These are phyloP conservation scores for Aureobasidium sp. DNA, from an alignment of 2,329 filamentous ascomycete genomes.

Conservation along the genomic window DNA sequence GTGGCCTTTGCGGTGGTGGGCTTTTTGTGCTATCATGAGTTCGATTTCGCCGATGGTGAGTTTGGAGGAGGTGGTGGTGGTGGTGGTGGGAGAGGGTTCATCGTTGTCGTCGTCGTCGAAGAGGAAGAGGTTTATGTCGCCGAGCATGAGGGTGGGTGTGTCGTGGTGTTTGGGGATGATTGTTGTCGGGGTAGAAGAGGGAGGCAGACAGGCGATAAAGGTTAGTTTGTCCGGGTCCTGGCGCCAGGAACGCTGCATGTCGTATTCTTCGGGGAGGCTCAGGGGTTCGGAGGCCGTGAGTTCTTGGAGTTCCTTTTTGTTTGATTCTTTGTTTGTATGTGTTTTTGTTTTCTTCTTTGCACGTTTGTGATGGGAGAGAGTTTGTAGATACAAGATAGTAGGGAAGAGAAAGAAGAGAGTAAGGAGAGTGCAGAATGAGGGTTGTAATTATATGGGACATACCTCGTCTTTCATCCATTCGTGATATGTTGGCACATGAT, in stretches of 20 bases:
- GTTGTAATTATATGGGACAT: slow-evolving; percentile 8
- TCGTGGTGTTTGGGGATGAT: slow-evolving; percentile 44
- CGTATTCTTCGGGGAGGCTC: slow-evolving; percentile 70
- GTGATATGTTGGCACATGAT: slow-evolving; percentile 78
- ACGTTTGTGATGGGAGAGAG: too few species aligned
- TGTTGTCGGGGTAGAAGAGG: background rate
- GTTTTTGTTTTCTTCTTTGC: background rate
- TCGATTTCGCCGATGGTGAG: slow-evolving; percentile 62
- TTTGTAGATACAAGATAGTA: background rate
- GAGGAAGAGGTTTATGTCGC: slow-evolving; percentile 60
- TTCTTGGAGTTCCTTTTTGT: slow-evolving; percentile 59
- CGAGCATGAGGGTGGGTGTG: slow-evolving; percentile 38
- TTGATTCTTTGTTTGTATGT: background rate
- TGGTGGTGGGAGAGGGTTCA: slow-evolving; percentile 29
- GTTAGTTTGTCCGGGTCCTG: slow-evolving; percentile 77
- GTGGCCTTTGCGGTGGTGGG: slow-evolving; percentile 52
- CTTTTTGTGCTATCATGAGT: slow-evolving; percentile 67
- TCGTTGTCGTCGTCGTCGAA: slow-evolving; percentile 43
- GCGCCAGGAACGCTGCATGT: slow-evolving; percentile 86
- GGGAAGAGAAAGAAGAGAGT: background rate
- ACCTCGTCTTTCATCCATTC: slow-evolving; percentile 83
- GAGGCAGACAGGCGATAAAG: slow-evolving; percentile 68
- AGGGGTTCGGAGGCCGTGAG: slow-evolving; percentile 84
- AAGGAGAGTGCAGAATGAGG: background rate
- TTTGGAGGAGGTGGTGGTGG: slow-evolving; percentile 9